Evolutionary conservation across 805 yeast species (phyloP), one percentile per base, ranked within the genome.

Genomic region (Lipomyces japonicus): DNA sequence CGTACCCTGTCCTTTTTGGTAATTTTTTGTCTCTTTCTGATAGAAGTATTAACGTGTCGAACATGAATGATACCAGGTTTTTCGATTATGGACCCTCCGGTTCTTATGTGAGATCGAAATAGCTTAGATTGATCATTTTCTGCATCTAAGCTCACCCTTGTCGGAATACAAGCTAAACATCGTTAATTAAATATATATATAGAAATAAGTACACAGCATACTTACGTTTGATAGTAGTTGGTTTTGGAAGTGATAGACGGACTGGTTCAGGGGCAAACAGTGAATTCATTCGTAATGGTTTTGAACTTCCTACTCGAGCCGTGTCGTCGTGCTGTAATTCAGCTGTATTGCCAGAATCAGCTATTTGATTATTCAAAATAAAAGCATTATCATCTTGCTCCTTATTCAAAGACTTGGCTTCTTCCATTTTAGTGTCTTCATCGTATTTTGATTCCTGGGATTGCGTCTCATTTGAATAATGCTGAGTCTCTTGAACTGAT

Each of bases 191-290:
- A 10, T 14, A 26, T 16, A 19, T 30, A 12, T 22, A 37, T 22
- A 42, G 9, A 23, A n/a, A 5, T 12, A 14, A 42, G 14, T 21
- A 12, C 19, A 12, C 5, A 7, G 10, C 3, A 26, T 21, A 44
- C 22, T 18, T 44, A 25, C 40, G 50, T 14, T 68, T 57, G 2
- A 62, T 41, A 2, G 45, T 39, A 19, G 64, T 60, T 2, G 87
- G 84, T 22, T 71, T 69, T 37, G 80, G 80, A 44, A 76, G 80
- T 28, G 70, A 68, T 57, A 77, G 78, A 49, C 73, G 73, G 16
- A 71, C 68, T 0, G 90, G 85, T 9, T 75, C 73, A 1, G 91
- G 84, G 25, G 78, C 76, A 59, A 84, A 84, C 41, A 86, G 68
- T 12, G 43, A 31, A 2, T 44, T 41, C 53, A 54, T 54, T 10